A percentile compares a stretch with the other conserved stretches of the same genome.
Evolutionary conservation across 179 eudicot species (phyloP).

Genomic region (Spinacia oleracea): DNA sequence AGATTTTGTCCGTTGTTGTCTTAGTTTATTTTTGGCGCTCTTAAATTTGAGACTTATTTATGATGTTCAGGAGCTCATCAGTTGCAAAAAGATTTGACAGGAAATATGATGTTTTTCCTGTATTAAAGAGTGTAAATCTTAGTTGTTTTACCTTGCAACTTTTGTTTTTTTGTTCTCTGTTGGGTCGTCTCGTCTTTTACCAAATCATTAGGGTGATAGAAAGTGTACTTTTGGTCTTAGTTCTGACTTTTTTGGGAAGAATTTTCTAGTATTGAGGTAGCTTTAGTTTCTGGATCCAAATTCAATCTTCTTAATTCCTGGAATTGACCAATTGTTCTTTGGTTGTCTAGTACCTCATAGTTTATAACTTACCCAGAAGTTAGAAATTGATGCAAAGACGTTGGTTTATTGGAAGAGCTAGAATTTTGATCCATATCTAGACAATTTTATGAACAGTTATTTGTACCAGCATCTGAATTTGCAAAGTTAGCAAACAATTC

Average conservation of each 20-base stretch:
- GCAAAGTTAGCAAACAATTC: too few species aligned
- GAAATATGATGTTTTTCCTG: slow-evolving; percentile 46
- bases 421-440: too few species aligned
- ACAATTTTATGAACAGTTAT: too few species aligned
- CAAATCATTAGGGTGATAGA: slow-evolving; percentile 25
- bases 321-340: not conserved
- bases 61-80: slow-evolving; percentile 24
- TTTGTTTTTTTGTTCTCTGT: slow-evolving; percentile 7
- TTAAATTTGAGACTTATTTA: slow-evolving; percentile 16
- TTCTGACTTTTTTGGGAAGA: not conserved
- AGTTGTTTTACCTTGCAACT: slow-evolving; percentile 30
- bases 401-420: too few species aligned
- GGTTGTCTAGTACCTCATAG: not conserved
- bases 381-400: too few species aligned
- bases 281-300: not conserved
- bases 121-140: slow-evolving; percentile 45
- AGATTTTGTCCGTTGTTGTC: slow-evolving; percentile 28
- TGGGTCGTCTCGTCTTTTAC: slow-evolving; percentile 3
- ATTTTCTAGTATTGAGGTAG: not conserved
- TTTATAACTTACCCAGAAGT: too few species aligned
- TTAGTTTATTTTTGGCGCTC: slow-evolving; percentile 24
- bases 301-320: not conserved
- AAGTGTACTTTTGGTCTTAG: slow-evolving; percentile 26
- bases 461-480: too few species aligned
- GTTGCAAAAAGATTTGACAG: slow-evolving; percentile 31